Percentiles rank a stretch among this genome's conserved stretches.
These are phyloP conservation scores for Aspergillus quadricinctus DNA, from an alignment of 2,329 filamentous ascomycete species.

Conservation along the genomic window DNA sequence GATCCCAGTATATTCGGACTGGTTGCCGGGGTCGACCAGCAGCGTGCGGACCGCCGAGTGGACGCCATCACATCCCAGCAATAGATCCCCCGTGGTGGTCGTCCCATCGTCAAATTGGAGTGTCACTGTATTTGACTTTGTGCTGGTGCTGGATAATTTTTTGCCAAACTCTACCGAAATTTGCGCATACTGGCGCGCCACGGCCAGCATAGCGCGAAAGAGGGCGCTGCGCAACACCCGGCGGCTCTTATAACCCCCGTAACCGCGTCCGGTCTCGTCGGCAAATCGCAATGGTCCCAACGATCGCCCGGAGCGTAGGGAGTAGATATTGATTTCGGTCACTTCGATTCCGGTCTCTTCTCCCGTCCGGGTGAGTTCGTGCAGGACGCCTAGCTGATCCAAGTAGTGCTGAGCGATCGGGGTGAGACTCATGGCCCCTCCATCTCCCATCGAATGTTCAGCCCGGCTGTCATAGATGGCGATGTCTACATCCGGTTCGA, in stretches of 20 bases:
- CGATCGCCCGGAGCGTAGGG: constrained; percentile 26
- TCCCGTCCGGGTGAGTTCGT: constrained; percentile 26
- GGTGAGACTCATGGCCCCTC: constrained; percentile 35
- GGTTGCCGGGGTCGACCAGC: constrained; percentile 30
- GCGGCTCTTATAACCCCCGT: constrained; percentile 24
- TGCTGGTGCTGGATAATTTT: constrained; percentile 7
- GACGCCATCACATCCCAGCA: constrained; percentile 39
- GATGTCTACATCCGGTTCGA: constrained; percentile 15
- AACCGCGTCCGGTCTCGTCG: constrained; percentile 23
- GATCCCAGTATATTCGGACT: constrained; percentile 38
- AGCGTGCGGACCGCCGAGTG: constrained; percentile 34
- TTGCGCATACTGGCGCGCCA: constrained; percentile 15
- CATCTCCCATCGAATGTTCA: constrained; percentile 24
- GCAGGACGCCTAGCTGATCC: constrained; percentile 30
- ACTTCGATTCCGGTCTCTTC: constrained; percentile 27
- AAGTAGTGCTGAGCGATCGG: constrained; percentile 34
- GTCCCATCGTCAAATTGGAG: constrained; percentile 31
- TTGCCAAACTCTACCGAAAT: constrained; percentile 5
- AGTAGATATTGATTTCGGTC: constrained; percentile 29
- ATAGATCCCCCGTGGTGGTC: constrained; percentile 29
- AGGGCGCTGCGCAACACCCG: constrained; percentile 31
- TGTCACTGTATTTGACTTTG: constrained; percentile 16
- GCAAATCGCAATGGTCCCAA: constrained; percentile 28
- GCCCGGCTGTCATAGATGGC: constrained; percentile 27
- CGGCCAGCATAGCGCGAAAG: constrained; percentile 29